These are phyloP conservation scores for Boletus fagicola DNA, from an alignment of 768 basidiomycete genomes.

Conservation along the genomic window DNA sequence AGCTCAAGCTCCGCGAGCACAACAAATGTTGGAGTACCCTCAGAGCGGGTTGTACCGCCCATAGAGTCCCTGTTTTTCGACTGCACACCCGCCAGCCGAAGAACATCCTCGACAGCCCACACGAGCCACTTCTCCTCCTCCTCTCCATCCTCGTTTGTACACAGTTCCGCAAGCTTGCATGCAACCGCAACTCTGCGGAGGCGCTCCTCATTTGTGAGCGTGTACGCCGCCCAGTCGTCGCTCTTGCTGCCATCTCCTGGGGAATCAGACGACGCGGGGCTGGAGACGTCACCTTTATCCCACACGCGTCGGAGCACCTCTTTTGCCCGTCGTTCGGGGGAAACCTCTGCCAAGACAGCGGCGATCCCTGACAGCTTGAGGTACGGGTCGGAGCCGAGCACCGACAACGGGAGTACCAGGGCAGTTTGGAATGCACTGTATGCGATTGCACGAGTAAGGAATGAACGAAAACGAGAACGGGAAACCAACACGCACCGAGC, in stretches of 20 bases:
- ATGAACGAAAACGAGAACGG: neutral
- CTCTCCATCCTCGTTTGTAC: conserved; percentile 28
- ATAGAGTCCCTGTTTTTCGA: neutral
- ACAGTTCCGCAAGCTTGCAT: conserved; percentile 45
- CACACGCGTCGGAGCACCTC: conserved; percentile 24
- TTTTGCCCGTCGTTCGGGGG: conserved; percentile 29
- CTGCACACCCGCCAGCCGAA: conserved; percentile 28
- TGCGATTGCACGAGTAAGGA: neutral
- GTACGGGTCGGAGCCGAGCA: conserved; percentile 45
- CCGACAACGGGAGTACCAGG: conserved; percentile 39
- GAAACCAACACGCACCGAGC: conserved; percentile 41
- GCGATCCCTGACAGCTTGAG: conserved; percentile 70
- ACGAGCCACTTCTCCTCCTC: conserved; percentile 46
- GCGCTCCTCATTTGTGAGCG: conserved; percentile 37
- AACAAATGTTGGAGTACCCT: too few species aligned
- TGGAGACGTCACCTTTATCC: conserved; percentile 15
- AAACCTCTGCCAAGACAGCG: conserved; percentile 54
- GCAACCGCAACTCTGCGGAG: conserved; percentile 45
- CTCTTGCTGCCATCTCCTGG: neutral
- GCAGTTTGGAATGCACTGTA: conserved; percentile 57
- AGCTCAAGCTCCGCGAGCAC: too few species aligned
- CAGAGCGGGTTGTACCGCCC: too few species aligned
- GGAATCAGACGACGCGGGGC: neutral
- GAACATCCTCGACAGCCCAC: conserved; percentile 43
- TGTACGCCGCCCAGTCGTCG: conserved; percentile 23